Percentiles rank a stretch among this genome's conserved stretches.
Conservation (phyloP, 2,329 filamentous ascomycete genomes). For the Penicillium corylophilum region DNA sequence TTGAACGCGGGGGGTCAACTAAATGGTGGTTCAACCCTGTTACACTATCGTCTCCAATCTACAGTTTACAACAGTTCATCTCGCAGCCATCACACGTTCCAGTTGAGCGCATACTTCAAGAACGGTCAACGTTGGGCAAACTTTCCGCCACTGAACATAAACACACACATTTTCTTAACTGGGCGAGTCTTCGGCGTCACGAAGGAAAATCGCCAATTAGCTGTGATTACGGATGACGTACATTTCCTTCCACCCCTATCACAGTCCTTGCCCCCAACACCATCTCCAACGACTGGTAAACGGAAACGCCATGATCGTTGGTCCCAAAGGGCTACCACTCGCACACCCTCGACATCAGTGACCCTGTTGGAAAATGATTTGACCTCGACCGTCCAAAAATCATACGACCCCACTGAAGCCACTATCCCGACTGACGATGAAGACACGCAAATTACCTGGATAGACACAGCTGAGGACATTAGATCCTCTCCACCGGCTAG, state of each 20-base stretch:
- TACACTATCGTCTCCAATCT: slow-evolving; percentile 8
- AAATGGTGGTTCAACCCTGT: slow-evolving; percentile 3
- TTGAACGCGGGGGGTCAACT: slow-evolving; percentile 5
- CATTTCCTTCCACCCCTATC: background rate
- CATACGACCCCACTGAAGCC: too few species aligned
- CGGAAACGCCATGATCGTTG: background rate
- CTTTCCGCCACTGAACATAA: slow-evolving; percentile 1
- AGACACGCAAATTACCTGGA: background rate
- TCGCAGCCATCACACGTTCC: slow-evolving; percentile 2
- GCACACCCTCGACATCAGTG: too few species aligned
- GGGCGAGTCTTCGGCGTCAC: background rate
- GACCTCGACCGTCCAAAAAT: too few species aligned
- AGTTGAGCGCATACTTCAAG: slow-evolving; percentile 5
- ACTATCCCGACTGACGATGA: background rate
- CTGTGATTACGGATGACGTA: background rate
- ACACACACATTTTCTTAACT: background rate
- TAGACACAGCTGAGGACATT: too few species aligned
- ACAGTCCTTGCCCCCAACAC: background rate
- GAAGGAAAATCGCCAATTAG: background rate
- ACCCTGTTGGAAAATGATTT: too few species aligned
- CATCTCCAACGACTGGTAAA: background rate
- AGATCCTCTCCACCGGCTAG: too few species aligned
- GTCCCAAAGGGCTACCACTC: background rate
- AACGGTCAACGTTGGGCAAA: slow-evolving; percentile 10
- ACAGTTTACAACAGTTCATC: slow-evolving; percentile 5